These are phyloP conservation scores for Trametes polyzona DNA, from an alignment of 1,284 basidiomycete genomes.

Conservation along the genomic window DNA sequence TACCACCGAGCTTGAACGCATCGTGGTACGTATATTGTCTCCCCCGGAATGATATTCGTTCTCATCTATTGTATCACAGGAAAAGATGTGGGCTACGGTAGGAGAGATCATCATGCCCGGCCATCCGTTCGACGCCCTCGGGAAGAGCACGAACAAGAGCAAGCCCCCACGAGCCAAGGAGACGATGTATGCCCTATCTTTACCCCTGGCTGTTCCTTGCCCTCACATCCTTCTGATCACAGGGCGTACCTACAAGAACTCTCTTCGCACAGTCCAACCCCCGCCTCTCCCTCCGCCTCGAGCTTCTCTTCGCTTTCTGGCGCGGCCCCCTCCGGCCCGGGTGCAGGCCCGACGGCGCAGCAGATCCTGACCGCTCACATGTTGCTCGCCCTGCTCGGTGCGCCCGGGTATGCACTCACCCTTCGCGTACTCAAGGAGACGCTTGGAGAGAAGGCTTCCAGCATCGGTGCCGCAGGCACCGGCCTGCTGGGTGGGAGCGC, in stretches of 20 bases:
- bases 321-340: slow-evolving; percentile 30
- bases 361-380: slow-evolving; percentile 73
- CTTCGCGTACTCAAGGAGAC: slow-evolving; percentile 65
- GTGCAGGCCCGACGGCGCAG: slow-evolving; percentile 51
- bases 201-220: too few relatives aligned
- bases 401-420: slow-evolving; percentile 57
- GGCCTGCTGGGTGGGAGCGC: slow-evolving; percentile 40
- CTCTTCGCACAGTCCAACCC: slow-evolving; percentile 35
- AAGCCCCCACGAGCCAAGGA: slow-evolving; percentile 58
- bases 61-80: too few relatives aligned
- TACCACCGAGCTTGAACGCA: slow-evolving; percentile 61
- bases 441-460: slow-evolving; percentile 46
- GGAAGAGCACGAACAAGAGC: slow-evolving; percentile 26
- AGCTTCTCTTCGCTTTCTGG: slow-evolving; percentile 47
- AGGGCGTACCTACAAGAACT: slow-evolving; percentile 60
- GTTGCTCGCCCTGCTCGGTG: slow-evolving; percentile 53
- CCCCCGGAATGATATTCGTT: too few relatives aligned
- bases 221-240: not conserved
- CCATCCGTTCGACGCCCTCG: slow-evolving; percentile 43
- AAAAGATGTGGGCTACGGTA: slow-evolving; percentile 68
- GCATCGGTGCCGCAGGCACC: slow-evolving; percentile 33
- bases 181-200: slow-evolving; percentile 59
- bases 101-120: slow-evolving; percentile 67
- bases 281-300: slow-evolving; percentile 49
- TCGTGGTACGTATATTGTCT: slow-evolving; percentile 49